Conservation (phyloP, 345 rosid genomes). For the Firmiana major region DNA sequence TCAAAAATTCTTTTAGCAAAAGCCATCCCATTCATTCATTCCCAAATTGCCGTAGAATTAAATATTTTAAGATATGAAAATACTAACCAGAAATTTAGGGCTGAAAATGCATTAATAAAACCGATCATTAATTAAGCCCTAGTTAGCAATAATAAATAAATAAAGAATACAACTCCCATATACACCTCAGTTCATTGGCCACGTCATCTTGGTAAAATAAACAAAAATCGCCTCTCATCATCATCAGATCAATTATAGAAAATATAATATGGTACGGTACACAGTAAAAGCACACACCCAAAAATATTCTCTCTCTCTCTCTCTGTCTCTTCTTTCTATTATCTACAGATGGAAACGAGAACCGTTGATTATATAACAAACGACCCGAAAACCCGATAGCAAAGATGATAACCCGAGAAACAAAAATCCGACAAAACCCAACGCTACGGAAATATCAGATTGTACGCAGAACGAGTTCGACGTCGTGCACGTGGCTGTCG, state of each 20-base stretch:
- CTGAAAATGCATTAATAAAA: no score
- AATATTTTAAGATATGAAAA: no score
- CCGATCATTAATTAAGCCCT: no score
- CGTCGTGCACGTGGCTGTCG: conserved; percentile 42
- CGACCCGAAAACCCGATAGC: conserved; percentile 84
- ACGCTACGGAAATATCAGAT: conserved; percentile 63
- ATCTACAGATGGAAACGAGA: conserved; percentile 77
- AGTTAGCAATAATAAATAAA: neutral
- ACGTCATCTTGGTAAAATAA: neutral
- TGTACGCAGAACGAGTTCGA: conserved; percentile 67
- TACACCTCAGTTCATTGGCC: neutral
- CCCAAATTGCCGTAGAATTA: no score
- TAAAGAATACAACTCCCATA: conserved; percentile 24
- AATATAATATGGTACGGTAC: neutral
- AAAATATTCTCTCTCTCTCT: neutral
- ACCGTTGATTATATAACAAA: conserved; percentile 72
- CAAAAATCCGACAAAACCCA: conserved; percentile 80
- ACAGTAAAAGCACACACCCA: neutral
- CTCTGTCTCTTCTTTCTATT: neutral
- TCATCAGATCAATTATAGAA: neutral
- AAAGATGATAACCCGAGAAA: conserved; percentile 66
- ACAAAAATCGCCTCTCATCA: neutral
- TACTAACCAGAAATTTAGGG: no score
- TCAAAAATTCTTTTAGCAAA: no score
- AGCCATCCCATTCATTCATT: no score